phyloP scores from a whole-genome alignment of 805 yeast species.

The Candida jianshihensis region DNA sequence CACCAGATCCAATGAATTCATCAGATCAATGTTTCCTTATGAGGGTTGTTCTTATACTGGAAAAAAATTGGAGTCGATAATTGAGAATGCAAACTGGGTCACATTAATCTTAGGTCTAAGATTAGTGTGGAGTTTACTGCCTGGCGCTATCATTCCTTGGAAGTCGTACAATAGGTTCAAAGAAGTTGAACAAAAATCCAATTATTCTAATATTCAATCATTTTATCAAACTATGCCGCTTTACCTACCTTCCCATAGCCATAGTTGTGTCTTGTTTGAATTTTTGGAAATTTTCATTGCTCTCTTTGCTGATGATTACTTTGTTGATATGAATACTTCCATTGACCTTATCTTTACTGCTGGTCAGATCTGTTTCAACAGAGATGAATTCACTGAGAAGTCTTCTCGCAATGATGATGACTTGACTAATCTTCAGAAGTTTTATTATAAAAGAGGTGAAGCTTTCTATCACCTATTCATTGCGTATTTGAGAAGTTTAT shows the following conservation, averaged over 20 bases:
- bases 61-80: constrained; percentile 19
- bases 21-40: constrained; percentile 27
- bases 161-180: constrained; percentile 24
- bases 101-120: constrained; percentile 24
- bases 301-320: constrained; percentile 25
- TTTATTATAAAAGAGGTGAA: constrained; percentile 27
- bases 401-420: constrained; percentile 18
- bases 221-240: constrained; percentile 29
- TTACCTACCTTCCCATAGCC: constrained; percentile 28
- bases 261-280: constrained; percentile 29
- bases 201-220: constrained; percentile 22
- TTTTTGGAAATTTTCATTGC: constrained; percentile 28
- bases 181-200: constrained; percentile 16
- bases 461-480: constrained; percentile 28
- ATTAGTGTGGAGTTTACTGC: constrained; percentile 28
- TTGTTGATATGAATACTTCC: constrained; percentile 24
- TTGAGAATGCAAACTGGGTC: constrained; percentile 19
- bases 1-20: constrained; percentile 19
- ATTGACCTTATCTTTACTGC: constrained; percentile 29
- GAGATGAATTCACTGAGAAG: constrained; percentile 15
- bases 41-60: constrained; percentile 31
- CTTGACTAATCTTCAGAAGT: constrained; percentile 23
- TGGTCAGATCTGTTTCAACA: constrained; percentile 29
- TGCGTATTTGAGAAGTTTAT: constrained; percentile 26
- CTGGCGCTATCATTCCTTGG: constrained; percentile 31